These are phyloP conservation scores for Candida tropicalis DNA, from an alignment of 1,139 yeast genomes.

Conservation along the genomic window DNA sequence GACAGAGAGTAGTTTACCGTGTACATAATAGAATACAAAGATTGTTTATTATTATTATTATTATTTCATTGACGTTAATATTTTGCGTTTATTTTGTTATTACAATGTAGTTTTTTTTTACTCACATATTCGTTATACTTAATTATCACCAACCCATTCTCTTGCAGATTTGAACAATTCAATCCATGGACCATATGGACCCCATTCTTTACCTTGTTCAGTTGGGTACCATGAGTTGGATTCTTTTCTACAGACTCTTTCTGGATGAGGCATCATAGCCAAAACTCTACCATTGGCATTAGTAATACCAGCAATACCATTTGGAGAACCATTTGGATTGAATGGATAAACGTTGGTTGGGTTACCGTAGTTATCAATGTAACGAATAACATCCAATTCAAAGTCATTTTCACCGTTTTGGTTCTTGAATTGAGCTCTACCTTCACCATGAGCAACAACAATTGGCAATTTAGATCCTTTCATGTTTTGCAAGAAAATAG, in stretches of 20 bases:
- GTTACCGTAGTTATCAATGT: slow-evolving; percentile 88
- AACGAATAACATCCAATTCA: slow-evolving; percentile 64
- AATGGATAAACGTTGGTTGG: slow-evolving; percentile 83
- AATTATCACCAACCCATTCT: slow-evolving; percentile 76
- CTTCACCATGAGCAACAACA: slow-evolving; percentile 99
- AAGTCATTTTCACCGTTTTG: slow-evolving; percentile 45
- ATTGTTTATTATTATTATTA: neutral
- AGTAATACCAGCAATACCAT: slow-evolving; percentile 90
- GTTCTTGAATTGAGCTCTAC: slow-evolving; percentile 73
- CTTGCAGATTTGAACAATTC: slow-evolving; percentile 91
- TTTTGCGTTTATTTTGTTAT: neutral
- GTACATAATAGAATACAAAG: neutral
- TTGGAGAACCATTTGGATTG: slow-evolving; percentile 96
- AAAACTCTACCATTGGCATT: slow-evolving; percentile 92
- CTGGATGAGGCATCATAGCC: slow-evolving; percentile 99
- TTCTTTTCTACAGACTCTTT: slow-evolving; percentile 86
- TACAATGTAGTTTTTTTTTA: neutral
- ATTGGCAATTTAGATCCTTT: slow-evolving; percentile 90
- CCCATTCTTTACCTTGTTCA: slow-evolving; percentile 66
- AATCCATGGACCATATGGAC: slow-evolving; percentile 91
- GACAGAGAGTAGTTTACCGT: neutral
- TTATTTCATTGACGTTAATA: neutral
- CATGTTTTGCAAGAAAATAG: slow-evolving; percentile 88
- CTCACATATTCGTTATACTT: neutral
- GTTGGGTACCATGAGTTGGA: slow-evolving; percentile 90